A percentile compares a stretch with the other conserved stretches of the same genome.
Conservation (phyloP, 768 basidiomycete species). For the Steccherinum ochraceum region DNA sequence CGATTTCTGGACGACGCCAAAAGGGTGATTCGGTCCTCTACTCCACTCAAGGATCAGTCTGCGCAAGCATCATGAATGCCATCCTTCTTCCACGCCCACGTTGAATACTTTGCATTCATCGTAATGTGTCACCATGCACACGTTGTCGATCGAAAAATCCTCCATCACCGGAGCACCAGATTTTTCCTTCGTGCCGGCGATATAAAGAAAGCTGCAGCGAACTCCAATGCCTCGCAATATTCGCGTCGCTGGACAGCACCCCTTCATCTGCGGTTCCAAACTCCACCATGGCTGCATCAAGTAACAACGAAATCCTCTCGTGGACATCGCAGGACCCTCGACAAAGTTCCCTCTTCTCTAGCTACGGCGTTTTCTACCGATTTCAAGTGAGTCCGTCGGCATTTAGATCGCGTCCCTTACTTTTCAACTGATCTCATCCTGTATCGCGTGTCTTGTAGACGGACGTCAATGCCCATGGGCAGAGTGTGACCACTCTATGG, state of each 20-base stretch:
- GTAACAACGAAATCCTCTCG: conserved; percentile 55
- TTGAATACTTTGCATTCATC: conserved; percentile 60
- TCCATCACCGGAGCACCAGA: conserved; percentile 46
- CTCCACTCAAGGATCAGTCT: conserved; percentile 62
- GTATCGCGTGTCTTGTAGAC: conserved; percentile 45
- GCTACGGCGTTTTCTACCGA: conserved; percentile 75
- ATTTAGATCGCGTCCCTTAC: conserved; percentile 1
- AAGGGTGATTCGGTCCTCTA: conserved; percentile 51
- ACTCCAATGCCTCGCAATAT: conserved; percentile 16
- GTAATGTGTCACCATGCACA: conserved; percentile 70
- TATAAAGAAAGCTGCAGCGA: conserved; percentile 43
- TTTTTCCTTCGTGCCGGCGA: conserved; percentile 35
- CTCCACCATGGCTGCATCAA: conserved; percentile 34
- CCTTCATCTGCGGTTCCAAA: conserved; percentile 22
- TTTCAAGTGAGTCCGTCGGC: conserved; percentile 47
- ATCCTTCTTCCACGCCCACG: conserved; percentile 68
- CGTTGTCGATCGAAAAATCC: conserved; percentile 68
- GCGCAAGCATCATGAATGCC: conserved; percentile 42
- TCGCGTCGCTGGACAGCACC: conserved; percentile 12
- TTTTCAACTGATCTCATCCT: conserved; percentile 8
- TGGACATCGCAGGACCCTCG: conserved; percentile 88
- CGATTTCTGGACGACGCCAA: conserved; percentile 54
- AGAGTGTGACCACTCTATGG: conserved; percentile 73
- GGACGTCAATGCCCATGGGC: conserved; percentile 51
- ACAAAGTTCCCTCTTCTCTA: conserved; percentile 77